A percentile compares a stretch with the other conserved stretches of the same genome.
These are phyloP conservation scores for Globisporangium canariense DNA, from an alignment of 352 stramenopile species.

Conservation along the genomic window DNA sequence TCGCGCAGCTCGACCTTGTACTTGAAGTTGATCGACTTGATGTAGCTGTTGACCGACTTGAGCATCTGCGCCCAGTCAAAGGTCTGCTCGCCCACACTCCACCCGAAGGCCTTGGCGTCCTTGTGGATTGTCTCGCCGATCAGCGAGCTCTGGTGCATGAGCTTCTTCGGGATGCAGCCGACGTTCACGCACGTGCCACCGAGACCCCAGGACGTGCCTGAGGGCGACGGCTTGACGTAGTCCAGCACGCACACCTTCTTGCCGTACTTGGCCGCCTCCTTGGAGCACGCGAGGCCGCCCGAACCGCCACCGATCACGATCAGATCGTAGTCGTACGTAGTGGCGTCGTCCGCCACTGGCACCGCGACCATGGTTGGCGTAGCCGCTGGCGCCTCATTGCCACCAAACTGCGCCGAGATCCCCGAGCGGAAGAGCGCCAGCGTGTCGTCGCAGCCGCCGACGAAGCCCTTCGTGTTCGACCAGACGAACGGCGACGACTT, in stretches of 20 bases:
- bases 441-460: slow-evolving; percentile 69
- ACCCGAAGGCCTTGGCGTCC: slow-evolving; percentile 89
- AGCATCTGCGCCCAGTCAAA: slow-evolving; percentile 93
- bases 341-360: slow-evolving; percentile 15
- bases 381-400: not conserved
- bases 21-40: slow-evolving; percentile 98
- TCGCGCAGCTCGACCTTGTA: slow-evolving; percentile 96
- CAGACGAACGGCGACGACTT: slow-evolving; percentile 79
- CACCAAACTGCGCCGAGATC: slow-evolving; percentile 16
- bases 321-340: slow-evolving; percentile 79
- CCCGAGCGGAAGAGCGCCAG: slow-evolving; percentile 58
- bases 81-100: slow-evolving; percentile 42
- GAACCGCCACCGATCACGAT: slow-evolving; percentile 81
- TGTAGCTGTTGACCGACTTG: slow-evolving; percentile 95
- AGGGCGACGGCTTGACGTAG: slow-evolving; percentile 91
- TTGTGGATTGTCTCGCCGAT: slow-evolving; percentile 87
- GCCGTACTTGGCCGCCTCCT: slow-evolving; percentile 91
- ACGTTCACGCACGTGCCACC: slow-evolving; percentile 99
- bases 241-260: slow-evolving; percentile 96
- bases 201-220: slow-evolving; percentile 89
- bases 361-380: not conserved
- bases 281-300: slow-evolving; percentile 92
- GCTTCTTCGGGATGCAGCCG: slow-evolving; percentile 99
- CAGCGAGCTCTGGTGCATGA: slow-evolving; percentile 96
- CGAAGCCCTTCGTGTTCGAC: slow-evolving; percentile 50